Evolutionary conservation across 2,329 filamentous ascomycete genomes (phyloP), one percentile per base, ranked within the genome.

Genomic region (Cercospora sp.): DNA sequence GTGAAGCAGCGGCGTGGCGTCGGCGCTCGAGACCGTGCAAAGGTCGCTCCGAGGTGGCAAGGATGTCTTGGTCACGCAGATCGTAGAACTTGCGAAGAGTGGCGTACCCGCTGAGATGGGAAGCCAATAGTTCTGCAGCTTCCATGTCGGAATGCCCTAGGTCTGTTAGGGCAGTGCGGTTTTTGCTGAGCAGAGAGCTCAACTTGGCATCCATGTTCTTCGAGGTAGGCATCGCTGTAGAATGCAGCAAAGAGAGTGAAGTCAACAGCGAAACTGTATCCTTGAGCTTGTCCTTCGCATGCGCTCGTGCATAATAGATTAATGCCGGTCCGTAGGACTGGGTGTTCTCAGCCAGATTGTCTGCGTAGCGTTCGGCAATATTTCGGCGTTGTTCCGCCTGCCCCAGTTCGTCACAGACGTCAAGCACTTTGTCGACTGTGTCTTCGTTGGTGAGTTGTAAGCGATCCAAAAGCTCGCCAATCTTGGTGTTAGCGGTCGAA

Each of bases 21-120:
- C 89, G 91, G 20, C 90, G 84, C 12, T 86, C 84, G 23, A 89
- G 81, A 0, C 89, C 85, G 67, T 82, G 80, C 68, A 85, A 80
- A 23, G 77, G 79, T 5, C 82, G 5, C 79, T 73, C 30, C 75
- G 69, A 9, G 6, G 59, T 9, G 40, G 67, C 45, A 26, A 69
- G 66, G 8, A 84, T 71, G n/a, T 85, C 83, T 74, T 88, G 86
- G 75, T 98, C 94, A 60, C 94, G 88, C n/a, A 94, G 86, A 70
- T 94, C 90, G 79, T 97, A 98, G 82, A 94, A 97, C 73, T 90
- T 90, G 40, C 94, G 91, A 20, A 98, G 84, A 0, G 93, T 97
- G 23, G 94, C 94, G 76, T 98, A 98, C 23, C 94, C 94, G 77
- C 92, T 95, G 9, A 97, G 88, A 80, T 94, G 90, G 69, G 90